Evolutionary conservation across 306 rosid genomes (phyloP), one percentile per base, ranked within the genome.

Genomic region (Gastrolobium villosum): DNA sequence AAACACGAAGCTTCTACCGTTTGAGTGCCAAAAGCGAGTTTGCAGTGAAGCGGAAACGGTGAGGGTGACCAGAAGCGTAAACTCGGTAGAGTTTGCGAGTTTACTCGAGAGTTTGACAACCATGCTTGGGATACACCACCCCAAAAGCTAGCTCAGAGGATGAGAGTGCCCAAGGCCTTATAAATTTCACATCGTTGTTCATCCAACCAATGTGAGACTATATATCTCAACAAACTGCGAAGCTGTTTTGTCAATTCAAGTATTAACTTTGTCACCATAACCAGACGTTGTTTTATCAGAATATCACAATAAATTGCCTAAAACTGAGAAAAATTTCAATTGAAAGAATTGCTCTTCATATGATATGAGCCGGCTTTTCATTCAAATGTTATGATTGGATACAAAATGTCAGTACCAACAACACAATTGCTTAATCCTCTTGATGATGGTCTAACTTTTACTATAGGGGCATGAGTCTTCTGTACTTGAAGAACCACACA

Each of bases 391-490:
- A 72, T 31, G 63, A 73, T 68, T 62, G 20, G 76, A 56, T 10
- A 26, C 31, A 66, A 67, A 61, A 60, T 54, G 60, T 67, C 26
- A 61, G 65, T 30, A 50, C 45, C 54, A 37, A 63, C n/a, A 6
- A n/a, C 3, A 77, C 53, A 53, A 46, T 52, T 43, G 53, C 39
- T 76, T 20, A 53, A 41, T 72, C 71, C 37, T 66, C 77, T 74
- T 77, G 31, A 72, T 7, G 79, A 64, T 34, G 45, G 67, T 65
- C 61, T 39, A 65, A 63, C 73, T 81, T 81, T 20, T 41, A 66
- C 86, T 96, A 96, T 34, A 96, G 93, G 81, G 96, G 97, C 99
- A 93, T 96, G 56, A 96, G 91, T 87, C 99, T 91, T 93, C 96
- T 86, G 88, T 86, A 53, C 85, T 89, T 93, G 97, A 93, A 96